Base-by-base conservation (phyloP, 2,329 filamentous ascomycete genomes). In the Fusarium longipes region DNA sequence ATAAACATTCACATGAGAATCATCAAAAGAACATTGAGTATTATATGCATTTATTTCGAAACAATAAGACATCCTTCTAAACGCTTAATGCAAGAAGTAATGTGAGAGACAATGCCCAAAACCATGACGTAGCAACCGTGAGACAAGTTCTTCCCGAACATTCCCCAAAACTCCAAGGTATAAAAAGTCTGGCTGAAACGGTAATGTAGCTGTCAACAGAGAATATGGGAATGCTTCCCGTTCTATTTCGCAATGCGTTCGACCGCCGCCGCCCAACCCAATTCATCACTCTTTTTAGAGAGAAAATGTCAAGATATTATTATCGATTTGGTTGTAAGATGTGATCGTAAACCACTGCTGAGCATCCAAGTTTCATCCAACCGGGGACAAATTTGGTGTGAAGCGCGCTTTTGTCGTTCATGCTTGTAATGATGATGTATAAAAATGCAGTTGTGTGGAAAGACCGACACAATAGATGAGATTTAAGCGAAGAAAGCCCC, bases 281-380 rank as follows among this genome's bases (percentile, higher is more conserved):
- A 25, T 43, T 42, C 36, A 20, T 52, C 59, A 33, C 45, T 38
- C 40, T 33, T 38, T 64, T 63, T 53, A 39, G 53, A 52, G 50
- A 63, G 32, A 57, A 62, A 40, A 57, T 49, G 22, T 63, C 35
- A 40, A 55, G 45, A 60, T 39, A 60, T 57, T 60, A 60, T 53
- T 53, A 59, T 59, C 52, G 53, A 32, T 53, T 36, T 63, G 15
- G 43, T 43, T 27, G 8, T 50, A 63, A 63, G 38, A 18, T 29
- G 6, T 18, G 49, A 63, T 43, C 15, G n/a, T 18, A 43, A 43
- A 29, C 11, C n/a, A 27, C 40, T 14, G 20, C 8, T 17, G 38
- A 30, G 25, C 38, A 18, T 36, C 24, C 24, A 25, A 29, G 25
- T 17, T 36, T 42, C 14, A 64, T 64, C 61, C 61, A 65, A 48